Evolutionary conservation across 768 basidiomycete species (phyloP).

Genomic region (Collybiopsis luxurians): DNA sequence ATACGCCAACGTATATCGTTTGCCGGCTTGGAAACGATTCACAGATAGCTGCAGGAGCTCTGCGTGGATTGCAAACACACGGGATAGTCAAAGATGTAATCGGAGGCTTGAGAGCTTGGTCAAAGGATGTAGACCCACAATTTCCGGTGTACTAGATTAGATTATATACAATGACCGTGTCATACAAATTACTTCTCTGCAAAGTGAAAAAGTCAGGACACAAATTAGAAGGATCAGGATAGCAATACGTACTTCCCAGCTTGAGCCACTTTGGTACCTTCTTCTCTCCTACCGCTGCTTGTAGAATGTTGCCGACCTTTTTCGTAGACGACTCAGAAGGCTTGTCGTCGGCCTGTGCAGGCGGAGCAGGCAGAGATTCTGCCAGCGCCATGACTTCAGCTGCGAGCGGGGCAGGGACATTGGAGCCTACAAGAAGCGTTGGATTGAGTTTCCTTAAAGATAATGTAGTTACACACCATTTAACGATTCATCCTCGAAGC

Average conservation of each 20-base stretch:
- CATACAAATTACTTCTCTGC: slow-evolving; percentile 3
- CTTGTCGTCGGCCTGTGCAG: slow-evolving; percentile 17
- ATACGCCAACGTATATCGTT: slow-evolving; percentile 51
- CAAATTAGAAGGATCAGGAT: neutral
- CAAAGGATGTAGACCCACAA: slow-evolving; percentile 60
- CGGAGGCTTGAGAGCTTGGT: slow-evolving; percentile 84
- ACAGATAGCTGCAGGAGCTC: slow-evolving; percentile 74
- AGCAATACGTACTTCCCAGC: slow-evolving; percentile 50
- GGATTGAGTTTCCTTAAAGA: slow-evolving; percentile 4
- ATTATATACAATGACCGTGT: neutral
- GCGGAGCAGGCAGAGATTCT: slow-evolving; percentile 64
- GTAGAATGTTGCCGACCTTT: neutral
- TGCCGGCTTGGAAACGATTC: slow-evolving; percentile 95
- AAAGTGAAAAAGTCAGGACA: neutral
- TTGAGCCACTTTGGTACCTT: slow-evolving; percentile 84
- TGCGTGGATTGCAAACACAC: slow-evolving; percentile 33
- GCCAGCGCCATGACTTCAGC: slow-evolving; percentile 55
- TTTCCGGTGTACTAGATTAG: slow-evolving; percentile 76
- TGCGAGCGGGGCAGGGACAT: slow-evolving; percentile 63
- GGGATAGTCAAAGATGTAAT: slow-evolving; percentile 56
- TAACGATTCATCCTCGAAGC: slow-evolving; percentile 68
- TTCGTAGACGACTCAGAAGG: slow-evolving; percentile 8
- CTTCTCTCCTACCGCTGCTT: slow-evolving; percentile 31
- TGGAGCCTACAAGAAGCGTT: slow-evolving; percentile 39
- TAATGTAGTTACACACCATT: slow-evolving; percentile 49